These are phyloP conservation scores for Macrophomina phaseolina DNA, from an alignment of 2,329 filamentous ascomycete species.

Conservation along the genomic window DNA sequence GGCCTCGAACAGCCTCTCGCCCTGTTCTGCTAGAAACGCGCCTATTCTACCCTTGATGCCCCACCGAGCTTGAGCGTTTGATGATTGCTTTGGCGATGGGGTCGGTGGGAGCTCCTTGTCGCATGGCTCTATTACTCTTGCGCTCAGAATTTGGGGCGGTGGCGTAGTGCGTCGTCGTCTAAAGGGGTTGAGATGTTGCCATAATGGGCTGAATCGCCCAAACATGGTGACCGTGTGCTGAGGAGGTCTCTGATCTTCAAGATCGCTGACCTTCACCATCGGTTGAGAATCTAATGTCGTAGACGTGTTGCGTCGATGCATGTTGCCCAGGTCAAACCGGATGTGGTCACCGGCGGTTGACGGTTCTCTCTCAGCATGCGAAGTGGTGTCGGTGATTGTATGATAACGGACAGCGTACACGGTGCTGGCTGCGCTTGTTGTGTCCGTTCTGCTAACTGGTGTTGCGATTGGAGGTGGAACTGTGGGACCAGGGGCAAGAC, in stretches of 20 bases:
- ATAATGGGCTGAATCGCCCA: constrained; percentile 19
- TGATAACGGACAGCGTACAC: constrained; percentile 69
- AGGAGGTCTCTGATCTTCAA: constrained; percentile 21
- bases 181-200: constrained; percentile 56
- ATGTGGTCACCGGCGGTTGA: constrained; percentile 30
- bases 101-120: constrained; percentile 37
- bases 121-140: constrained; percentile 56
- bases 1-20: constrained; percentile 50
- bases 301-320: constrained; percentile 3
- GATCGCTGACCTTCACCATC: constrained; percentile 12
- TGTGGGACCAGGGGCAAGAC: constrained; percentile 34
- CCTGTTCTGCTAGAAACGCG: constrained; percentile 56
- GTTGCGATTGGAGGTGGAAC: constrained; percentile 57
- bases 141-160: constrained; percentile 64
- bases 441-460: constrained; percentile 65
- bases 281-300: constrained; percentile 15
- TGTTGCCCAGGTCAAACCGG: constrained; percentile 9
- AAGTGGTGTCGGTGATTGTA: constrained; percentile 48
- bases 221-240: constrained; percentile 26
- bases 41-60: constrained; percentile 53
- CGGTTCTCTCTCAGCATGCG: constrained; percentile 49
- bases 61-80: constrained; percentile 52
- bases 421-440: constrained; percentile 66
- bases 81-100: constrained; percentile 25
- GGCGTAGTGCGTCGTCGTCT: constrained; percentile 63